Percentiles rank a stretch among this genome's conserved stretches.
phyloP scores from a whole-genome alignment of 768 basidiomycete genomes.

The Lactifluus pinguis region DNA sequence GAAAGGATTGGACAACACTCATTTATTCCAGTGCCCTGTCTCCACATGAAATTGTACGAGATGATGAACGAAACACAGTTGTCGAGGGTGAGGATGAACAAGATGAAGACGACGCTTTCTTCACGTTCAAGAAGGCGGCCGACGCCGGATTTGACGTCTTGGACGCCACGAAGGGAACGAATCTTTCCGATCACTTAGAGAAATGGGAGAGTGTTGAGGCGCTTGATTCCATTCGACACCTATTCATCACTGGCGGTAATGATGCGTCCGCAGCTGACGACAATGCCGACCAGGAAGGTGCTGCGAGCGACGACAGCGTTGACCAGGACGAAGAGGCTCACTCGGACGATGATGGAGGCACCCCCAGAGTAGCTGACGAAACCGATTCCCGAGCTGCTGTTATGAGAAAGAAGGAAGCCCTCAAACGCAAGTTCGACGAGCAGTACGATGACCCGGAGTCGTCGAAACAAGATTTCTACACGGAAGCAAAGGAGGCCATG shows the following conservation, averaged over 20 bases:
- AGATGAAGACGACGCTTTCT: conserved; percentile 71
- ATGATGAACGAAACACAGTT: conserved; percentile 25
- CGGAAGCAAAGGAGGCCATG: conserved; percentile 87
- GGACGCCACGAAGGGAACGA: conserved; percentile 60
- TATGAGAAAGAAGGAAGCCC: conserved; percentile 77
- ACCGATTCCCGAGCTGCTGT: conserved; percentile 44
- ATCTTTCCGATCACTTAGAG: conserved; percentile 43
- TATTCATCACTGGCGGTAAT: conserved; percentile 84
- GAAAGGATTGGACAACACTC: conserved; percentile 74
- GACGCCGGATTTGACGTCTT: conserved; percentile 38
- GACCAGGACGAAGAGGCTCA: conserved; percentile 33
- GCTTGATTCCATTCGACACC: conserved; percentile 73
- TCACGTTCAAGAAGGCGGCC: conserved; percentile 34
- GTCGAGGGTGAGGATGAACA: conserved; percentile 23
- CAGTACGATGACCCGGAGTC: conserved; percentile 88
- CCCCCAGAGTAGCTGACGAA: conserved; percentile 6
- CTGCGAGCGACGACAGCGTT: conserved; percentile 30
- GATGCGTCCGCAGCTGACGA: conserved; percentile 19
- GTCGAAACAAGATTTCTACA: conserved; percentile 79
- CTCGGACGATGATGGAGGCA: conserved; percentile 25
- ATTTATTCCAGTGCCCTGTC: conserved; percentile 68
- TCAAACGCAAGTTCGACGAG: conserved; percentile 94
- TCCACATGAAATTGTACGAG: conserved; percentile 55
- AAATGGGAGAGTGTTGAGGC: conserved; percentile 82
- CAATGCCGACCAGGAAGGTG: conserved; percentile 26